These are phyloP conservation scores for Trichoderma pleuroti DNA, from an alignment of 2,329 filamentous ascomycete genomes.

Conservation along the genomic window DNA sequence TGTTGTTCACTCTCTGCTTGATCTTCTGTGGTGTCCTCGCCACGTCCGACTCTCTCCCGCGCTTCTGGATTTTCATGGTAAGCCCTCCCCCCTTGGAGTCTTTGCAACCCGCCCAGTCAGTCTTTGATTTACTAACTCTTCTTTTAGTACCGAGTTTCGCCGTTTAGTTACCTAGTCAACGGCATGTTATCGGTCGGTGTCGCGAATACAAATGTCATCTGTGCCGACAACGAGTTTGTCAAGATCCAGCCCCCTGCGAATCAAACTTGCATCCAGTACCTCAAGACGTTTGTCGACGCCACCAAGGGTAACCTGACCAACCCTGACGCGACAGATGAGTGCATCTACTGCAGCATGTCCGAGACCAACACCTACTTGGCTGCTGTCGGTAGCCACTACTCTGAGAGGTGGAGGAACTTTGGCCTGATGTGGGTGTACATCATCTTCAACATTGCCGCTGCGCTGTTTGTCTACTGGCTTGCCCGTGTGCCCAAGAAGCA, in stretches of 20 bases:
- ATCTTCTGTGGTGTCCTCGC: slow-evolving; percentile 76
- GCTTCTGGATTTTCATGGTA: slow-evolving; percentile 77
- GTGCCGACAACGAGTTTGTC: slow-evolving; percentile 66
- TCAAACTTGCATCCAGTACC: slow-evolving; percentile 59
- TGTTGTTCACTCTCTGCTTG: slow-evolving; percentile 69
- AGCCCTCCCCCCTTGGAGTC: not conserved
- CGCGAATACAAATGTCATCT: slow-evolving; percentile 62
- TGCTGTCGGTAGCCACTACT: slow-evolving; percentile 49
- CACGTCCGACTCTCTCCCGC: slow-evolving; percentile 57
- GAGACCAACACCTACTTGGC: slow-evolving; percentile 53
- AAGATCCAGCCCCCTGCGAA: slow-evolving; percentile 58
- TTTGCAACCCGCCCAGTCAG: not conserved
- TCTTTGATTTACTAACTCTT: not conserved
- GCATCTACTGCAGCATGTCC: slow-evolving; percentile 52
- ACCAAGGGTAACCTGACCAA: slow-evolving; percentile 55
- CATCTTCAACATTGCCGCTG: slow-evolving; percentile 54
- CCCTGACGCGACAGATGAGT: slow-evolving; percentile 43
- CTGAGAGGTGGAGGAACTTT: slow-evolving; percentile 65
- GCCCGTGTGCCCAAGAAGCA: slow-evolving; percentile 48
- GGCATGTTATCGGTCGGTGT: slow-evolving; percentile 69
- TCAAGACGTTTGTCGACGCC: slow-evolving; percentile 46
- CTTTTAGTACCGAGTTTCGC: slow-evolving; percentile 64
- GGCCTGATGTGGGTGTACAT: slow-evolving; percentile 60
- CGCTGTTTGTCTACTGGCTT: slow-evolving; percentile 55
- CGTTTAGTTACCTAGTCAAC: slow-evolving; percentile 76